Evolutionary conservation across 2,329 filamentous ascomycete species (phyloP), one percentile per base, ranked within the genome.

Genomic region (Calycina marina): DNA sequence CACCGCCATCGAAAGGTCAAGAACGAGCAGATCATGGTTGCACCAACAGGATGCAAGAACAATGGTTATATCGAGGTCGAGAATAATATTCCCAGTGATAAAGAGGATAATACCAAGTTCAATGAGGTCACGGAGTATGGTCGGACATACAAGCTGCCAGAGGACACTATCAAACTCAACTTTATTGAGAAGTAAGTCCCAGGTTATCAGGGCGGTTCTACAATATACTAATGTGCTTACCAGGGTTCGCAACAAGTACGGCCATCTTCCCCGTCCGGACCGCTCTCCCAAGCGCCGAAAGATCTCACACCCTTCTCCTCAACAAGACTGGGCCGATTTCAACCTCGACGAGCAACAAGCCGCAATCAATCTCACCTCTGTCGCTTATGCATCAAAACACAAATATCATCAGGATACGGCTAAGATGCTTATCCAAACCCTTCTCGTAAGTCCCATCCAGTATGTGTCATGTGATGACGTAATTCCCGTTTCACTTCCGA

Each of bases 31-130:
- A 52, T 56, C 28, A 64, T 77, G 41, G 57, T 60, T 18, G 61
- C 69, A 43, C 54, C 55, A 22, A 76, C 83, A 36, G 83, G 80
- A 36, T 65, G 76, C 47, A 62, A 57, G 49, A 82, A 82, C 52
- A 79, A 79, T 38, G 78, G 79, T 24, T 62, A 72, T 47, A 73
- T 85, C 44, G 79, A 85, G 44, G 59, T 85, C 35, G 72, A 76
- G 34, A 67, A 76, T 20, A 66, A 71, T 18, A 54, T 54, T 16
- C 63, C 70, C 11, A 66, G 69, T 13, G 62, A 69, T 30, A 54
- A 56, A 20, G 55, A 59, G 16, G 43, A 44, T 4, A 57, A 56
- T 25, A 65, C 63, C 18, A n/a, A n/a, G n/a, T 74, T 76, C 60
- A 66, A 64, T 33, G 68, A 75, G 36, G 53, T 66, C 6, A 60